Evolutionary conservation across 1,284 basidiomycete species (phyloP).

Genomic region (Exobasidium cylindrosporum): DNA sequence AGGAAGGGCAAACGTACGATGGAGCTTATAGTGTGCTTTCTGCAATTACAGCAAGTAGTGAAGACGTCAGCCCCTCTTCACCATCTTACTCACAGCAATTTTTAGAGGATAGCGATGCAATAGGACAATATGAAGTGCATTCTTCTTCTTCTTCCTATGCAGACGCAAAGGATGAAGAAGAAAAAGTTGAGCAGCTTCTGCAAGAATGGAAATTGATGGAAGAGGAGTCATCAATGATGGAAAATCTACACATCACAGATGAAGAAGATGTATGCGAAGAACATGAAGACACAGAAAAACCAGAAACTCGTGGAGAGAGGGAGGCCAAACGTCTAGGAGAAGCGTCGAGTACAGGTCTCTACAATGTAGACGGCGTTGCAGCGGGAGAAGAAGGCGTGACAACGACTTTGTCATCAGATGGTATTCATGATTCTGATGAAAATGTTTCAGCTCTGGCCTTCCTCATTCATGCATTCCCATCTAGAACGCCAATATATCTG

Average conservation of each 20-base stretch:
- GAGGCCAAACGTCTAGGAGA: constrained; percentile 18
- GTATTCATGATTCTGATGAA: background rate
- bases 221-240: constrained; percentile 19
- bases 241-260: constrained; percentile 32
- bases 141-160: background rate
- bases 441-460: constrained; percentile 18
- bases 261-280: constrained; percentile 20
- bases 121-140: background rate
- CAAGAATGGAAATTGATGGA: constrained; percentile 33
- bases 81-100: background rate
- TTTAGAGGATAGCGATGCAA: constrained; percentile 12
- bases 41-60: constrained; percentile 26
- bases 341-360: constrained; percentile 11
- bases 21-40: constrained; percentile 31
- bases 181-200: constrained; percentile 25
- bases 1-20: constrained; percentile 34
- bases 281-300: background rate
- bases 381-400: background rate
- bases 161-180: background rate
- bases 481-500: constrained; percentile 31
- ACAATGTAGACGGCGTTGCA: background rate
- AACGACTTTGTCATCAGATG: background rate
- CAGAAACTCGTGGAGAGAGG: constrained; percentile 13
- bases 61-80: constrained; percentile 20
- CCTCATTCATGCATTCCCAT: constrained; percentile 35